Evolutionary conservation across 2,329 filamentous ascomycete genomes (phyloP).

Genomic region (Daldinia eschscholtzii): DNA sequence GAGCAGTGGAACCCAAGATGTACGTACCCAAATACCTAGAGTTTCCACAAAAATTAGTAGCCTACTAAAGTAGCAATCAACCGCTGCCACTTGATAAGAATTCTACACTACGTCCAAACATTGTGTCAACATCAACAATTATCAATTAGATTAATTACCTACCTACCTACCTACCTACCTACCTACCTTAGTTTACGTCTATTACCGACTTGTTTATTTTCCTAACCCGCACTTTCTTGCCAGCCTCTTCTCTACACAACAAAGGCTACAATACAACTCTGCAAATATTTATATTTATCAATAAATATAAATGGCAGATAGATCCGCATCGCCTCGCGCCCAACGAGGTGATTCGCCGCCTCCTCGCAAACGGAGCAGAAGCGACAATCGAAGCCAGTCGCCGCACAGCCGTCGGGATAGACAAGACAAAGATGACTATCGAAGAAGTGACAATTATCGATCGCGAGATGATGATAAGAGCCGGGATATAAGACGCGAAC

Average conservation of each 20-base stretch:
- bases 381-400: constrained; percentile 48
- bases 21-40: neutral
- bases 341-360: constrained; percentile 45
- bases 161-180: too few relatives aligned
- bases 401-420: constrained; percentile 43
- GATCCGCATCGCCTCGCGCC: constrained; percentile 38
- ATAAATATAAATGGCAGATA: constrained; percentile 44
- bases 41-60: too few relatives aligned
- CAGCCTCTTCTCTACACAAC: neutral
- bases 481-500: constrained; percentile 22
- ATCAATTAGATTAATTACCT: neutral
- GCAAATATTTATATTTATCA: neutral
- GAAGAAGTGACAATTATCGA: constrained; percentile 45
- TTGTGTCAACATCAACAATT: neutral
- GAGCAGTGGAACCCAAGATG: neutral
- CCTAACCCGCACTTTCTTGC: neutral
- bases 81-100: too few relatives aligned
- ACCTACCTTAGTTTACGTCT: too few relatives aligned
- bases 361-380: constrained; percentile 43
- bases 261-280: neutral
- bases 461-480: constrained; percentile 36
- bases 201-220: neutral
- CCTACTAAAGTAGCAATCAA: too few relatives aligned
- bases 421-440: constrained; percentile 38
- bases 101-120: neutral